Evolutionary conservation across 1,284 basidiomycete species (phyloP).

Genomic region (Entoloma clypeatum): DNA sequence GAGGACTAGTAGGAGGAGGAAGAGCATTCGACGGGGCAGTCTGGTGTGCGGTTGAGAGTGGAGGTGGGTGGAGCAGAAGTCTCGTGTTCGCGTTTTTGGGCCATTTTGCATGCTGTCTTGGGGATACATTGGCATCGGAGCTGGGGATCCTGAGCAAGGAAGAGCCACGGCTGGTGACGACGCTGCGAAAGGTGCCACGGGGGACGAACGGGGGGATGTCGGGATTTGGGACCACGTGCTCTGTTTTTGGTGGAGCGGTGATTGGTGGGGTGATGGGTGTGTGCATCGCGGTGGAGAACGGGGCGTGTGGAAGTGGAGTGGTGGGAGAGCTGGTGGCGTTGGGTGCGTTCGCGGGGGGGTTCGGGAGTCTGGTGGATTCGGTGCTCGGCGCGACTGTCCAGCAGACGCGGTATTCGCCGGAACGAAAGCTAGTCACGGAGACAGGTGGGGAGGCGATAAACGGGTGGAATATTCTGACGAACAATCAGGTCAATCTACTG

Average conservation of each 20-base stretch:
- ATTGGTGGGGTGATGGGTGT: conserved; percentile 63
- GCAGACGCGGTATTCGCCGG: conserved; percentile 69
- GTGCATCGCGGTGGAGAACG: conserved; percentile 63
- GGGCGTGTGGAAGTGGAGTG: conserved; percentile 35
- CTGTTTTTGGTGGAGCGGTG: conserved; percentile 67
- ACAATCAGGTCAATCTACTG: conserved; percentile 59
- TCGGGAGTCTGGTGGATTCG: conserved; percentile 84
- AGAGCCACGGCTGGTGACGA: conserved; percentile 74
- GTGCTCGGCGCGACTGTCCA: conserved; percentile 88
- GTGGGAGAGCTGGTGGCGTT: conserved; percentile 48
- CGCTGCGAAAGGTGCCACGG: conserved; percentile 68
- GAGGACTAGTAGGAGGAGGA: conserved; percentile 10
- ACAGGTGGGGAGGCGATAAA: conserved; percentile 46
- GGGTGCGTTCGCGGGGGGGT: conserved; percentile 63
- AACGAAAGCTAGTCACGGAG: conserved; percentile 63
- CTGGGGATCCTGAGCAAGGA: conserved; percentile 77
- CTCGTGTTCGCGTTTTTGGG: conserved; percentile 69
- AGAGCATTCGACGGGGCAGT: conserved; percentile 20
- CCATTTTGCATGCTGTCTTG: conserved; percentile 83
- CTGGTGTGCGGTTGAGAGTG: conserved; percentile 56
- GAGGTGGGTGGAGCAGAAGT: conserved; percentile 49
- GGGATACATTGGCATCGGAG: conserved; percentile 77
- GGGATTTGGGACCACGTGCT: conserved; percentile 68
- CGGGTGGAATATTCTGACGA: conserved; percentile 71
- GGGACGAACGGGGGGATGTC: conserved; percentile 93